Conservation (phyloP, 495 filamentous ascomycete genomes). For the Cercophora scortea region DNA sequence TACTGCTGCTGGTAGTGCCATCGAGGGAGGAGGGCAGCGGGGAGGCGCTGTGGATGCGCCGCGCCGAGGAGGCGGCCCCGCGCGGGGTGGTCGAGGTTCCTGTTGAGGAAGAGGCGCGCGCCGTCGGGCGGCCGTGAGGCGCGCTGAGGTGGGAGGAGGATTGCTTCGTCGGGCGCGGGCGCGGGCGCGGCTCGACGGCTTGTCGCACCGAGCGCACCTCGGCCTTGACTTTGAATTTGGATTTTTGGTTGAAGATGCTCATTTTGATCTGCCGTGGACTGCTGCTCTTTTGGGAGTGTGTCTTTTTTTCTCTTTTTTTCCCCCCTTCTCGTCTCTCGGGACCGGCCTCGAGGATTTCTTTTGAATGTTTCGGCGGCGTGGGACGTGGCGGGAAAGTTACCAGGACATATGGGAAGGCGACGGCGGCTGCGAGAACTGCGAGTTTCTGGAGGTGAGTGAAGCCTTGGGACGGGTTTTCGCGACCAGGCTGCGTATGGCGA, state of each 20-base stretch:
- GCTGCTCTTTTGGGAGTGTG: too few relatives aligned
- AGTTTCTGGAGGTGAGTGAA: too few relatives aligned
- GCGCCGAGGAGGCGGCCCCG: not conserved
- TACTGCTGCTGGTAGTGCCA: slow-evolving; percentile 9
- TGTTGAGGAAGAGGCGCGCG: not conserved
- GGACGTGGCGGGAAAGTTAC: too few relatives aligned
- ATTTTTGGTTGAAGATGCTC: slow-evolving; percentile 31
- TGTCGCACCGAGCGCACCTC: slow-evolving; percentile 21
- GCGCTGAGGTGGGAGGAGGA: not conserved
- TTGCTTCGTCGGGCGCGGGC: slow-evolving; percentile 4
- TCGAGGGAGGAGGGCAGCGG: slow-evolving; percentile 1
- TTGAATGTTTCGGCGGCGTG: too few relatives aligned
- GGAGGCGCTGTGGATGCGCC: slow-evolving; percentile 6
- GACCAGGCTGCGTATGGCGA: too few relatives aligned
- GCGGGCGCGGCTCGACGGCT: slow-evolving; percentile 13
- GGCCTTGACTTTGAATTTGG: slow-evolving; percentile 27
- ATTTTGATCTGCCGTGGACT: slow-evolving; percentile 2
- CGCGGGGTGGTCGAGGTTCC: slow-evolving; percentile 1
- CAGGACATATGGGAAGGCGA: too few relatives aligned
- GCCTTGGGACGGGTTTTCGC: too few relatives aligned
- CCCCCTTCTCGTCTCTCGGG: too few relatives aligned
- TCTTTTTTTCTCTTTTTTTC: too few relatives aligned
- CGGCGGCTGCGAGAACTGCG: too few relatives aligned
- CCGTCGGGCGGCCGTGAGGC: not conserved
- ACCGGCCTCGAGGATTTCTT: too few relatives aligned